These are phyloP conservation scores for Cornus florida DNA, from an alignment of 148 eudicot genomes.

Conservation along the genomic window DNA sequence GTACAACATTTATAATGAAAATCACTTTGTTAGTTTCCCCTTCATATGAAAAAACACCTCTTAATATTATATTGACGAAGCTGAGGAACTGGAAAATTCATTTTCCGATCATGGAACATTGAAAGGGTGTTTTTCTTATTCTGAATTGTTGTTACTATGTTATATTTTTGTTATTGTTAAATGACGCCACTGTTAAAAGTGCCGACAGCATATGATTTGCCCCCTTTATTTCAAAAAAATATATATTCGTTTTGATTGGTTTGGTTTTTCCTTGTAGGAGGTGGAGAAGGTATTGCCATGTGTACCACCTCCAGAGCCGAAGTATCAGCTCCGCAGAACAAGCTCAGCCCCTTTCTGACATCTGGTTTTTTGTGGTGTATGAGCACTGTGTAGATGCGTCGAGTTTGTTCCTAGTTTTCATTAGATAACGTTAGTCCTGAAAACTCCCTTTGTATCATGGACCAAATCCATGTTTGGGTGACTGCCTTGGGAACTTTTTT, in stretches of 20 bases:
- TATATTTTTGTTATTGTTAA: neutral
- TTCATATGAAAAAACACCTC: neutral
- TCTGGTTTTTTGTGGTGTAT: neutral
- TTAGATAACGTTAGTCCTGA: conserved; percentile 13
- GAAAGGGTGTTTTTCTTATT: neutral
- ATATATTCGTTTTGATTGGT: neutral
- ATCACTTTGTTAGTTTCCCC: neutral
- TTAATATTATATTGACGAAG: neutral
- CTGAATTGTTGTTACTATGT: neutral
- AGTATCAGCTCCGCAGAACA: conserved; percentile 83
- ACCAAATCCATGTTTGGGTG: conserved; percentile 7
- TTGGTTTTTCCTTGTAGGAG: conserved; percentile 45
- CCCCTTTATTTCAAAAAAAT: neutral
- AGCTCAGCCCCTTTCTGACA: conserved; percentile 67
- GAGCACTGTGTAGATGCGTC: conserved; percentile 14
- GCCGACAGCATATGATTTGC: neutral
- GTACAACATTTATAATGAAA: neutral
- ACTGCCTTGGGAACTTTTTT: conserved; percentile 4
- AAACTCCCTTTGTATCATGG: neutral
- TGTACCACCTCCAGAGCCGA: conserved; percentile 75
- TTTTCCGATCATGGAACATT: neutral
- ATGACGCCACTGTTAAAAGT: neutral
- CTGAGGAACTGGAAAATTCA: neutral
- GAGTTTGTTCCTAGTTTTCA: conserved; percentile 8
- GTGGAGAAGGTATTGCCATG: conserved; percentile 70